phyloP scores from a whole-genome alignment of 1,284 basidiomycete genomes.

The Ustanciosporium gigantosporum region DNA sequence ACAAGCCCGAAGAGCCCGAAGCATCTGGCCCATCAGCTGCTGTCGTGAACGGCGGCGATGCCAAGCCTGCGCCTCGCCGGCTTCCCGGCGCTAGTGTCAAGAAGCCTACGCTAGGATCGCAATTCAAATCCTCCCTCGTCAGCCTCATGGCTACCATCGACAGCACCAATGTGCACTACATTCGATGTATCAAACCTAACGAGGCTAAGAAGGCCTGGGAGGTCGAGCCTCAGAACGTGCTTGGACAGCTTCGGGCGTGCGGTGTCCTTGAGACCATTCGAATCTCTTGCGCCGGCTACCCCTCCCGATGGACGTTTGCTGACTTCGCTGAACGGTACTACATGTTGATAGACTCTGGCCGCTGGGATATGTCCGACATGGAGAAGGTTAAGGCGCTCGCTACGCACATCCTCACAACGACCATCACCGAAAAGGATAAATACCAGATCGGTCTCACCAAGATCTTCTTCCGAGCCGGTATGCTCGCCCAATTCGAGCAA shows the following conservation, averaged over 20 bases:
- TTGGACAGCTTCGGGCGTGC: slow-evolving; percentile 93
- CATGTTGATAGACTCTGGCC: slow-evolving; percentile 84
- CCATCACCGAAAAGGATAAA: slow-evolving; percentile 90
- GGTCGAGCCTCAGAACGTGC: slow-evolving; percentile 91
- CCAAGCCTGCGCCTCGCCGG: slow-evolving; percentile 39
- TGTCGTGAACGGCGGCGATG: slow-evolving; percentile 7
- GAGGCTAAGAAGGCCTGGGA: slow-evolving; percentile 96
- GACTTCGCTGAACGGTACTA: slow-evolving; percentile 99
- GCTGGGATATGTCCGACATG: slow-evolving; percentile 69
- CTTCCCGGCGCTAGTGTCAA: slow-evolving; percentile 70
- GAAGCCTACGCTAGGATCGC: slow-evolving; percentile 96
- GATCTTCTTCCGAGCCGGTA: slow-evolving; percentile 98
- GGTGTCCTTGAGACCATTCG: slow-evolving; percentile 99
- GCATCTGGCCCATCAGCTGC: slow-evolving; percentile 7
- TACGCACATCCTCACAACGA: slow-evolving; percentile 78
- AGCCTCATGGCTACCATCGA: slow-evolving; percentile 96
- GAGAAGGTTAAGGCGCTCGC: slow-evolving; percentile 72
- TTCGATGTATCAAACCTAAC: slow-evolving; percentile 99
- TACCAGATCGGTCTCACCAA: slow-evolving; percentile 96
- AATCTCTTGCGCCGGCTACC: slow-evolving; percentile 98
- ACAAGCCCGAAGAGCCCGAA: slow-evolving; percentile 38
- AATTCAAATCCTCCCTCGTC: slow-evolving; percentile 94
- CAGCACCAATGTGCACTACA: slow-evolving; percentile 98
- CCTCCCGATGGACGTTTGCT: slow-evolving; percentile 97
- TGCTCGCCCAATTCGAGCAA: slow-evolving; percentile 95